Conservation (phyloP, 257 asterid species). For the Sherardia arvensis region DNA sequence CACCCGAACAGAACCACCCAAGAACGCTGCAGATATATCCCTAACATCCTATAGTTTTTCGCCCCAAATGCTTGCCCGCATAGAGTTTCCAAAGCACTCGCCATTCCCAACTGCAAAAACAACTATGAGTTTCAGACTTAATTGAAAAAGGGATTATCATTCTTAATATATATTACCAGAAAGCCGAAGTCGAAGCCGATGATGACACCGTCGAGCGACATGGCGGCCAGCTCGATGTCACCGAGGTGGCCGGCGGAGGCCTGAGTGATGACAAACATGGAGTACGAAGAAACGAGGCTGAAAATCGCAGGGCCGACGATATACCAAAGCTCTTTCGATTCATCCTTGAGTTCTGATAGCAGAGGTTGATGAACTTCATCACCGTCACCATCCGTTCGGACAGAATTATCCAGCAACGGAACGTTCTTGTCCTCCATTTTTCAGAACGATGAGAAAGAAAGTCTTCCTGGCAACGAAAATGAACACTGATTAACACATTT, state of each 20-base stretch:
- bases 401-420: background rate
- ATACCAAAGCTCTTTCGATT: slow-evolving; percentile 74
- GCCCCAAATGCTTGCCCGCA: background rate
- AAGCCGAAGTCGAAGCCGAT: slow-evolving; percentile 73
- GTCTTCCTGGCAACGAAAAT: background rate
- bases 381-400: background rate
- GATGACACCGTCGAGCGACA: slow-evolving; percentile 66
- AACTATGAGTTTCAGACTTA: too few relatives aligned
- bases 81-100: background rate
- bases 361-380: slow-evolving; percentile 1
- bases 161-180: too few relatives aligned
- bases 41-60: background rate
- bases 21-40: background rate
- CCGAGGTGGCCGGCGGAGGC: slow-evolving; percentile 96
- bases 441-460: too few relatives aligned
- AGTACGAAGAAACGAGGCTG: slow-evolving; percentile 59
- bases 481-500: too few relatives aligned
- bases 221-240: slow-evolving; percentile 74
- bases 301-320: slow-evolving; percentile 87
- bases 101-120: background rate
- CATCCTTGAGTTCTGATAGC: slow-evolving; percentile 12
- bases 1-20: background rate
- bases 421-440: background rate
- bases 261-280: slow-evolving; percentile 64
- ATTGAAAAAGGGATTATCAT: too few relatives aligned